Base-by-base conservation (phyloP, 371 early-diverging fungal genomes). In the Catenaria anguillulae region DNA sequence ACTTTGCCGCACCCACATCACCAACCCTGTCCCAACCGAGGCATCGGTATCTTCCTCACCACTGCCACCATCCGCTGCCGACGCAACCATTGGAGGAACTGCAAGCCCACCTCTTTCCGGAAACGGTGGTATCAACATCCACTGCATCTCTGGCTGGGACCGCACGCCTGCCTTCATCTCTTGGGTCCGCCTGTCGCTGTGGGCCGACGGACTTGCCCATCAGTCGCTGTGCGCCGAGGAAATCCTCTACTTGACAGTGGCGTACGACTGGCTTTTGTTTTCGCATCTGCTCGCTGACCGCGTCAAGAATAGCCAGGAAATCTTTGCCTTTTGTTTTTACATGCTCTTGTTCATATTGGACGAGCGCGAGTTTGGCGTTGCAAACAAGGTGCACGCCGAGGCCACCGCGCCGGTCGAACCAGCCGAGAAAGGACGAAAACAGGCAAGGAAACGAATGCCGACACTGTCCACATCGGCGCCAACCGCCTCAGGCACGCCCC, bases 81-180 rank as follows among this genome's bases (percentile, higher is more conserved):
- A n/a, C n/a, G n/a, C n/a, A n/a, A n/a, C n/a, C n/a, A n/a, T n/a
- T n/a, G n/a, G n/a, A n/a, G n/a, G n/a, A n/a, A n/a, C n/a, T n/a
- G n/a, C n/a, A n/a, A n/a, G n/a, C n/a, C n/a, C n/a, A n/a, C n/a
- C n/a, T n/a, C n/a, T n/a, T 12, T 26, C 54, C 31, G 54, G 17
- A 4, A 12, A 26, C 26, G 26, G 10, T 4, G 63, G 63, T 4
- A 33, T 58, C 21, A 33, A 60, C 23, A 37, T 62, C 19, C 63
- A 62, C 48, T 62, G 63, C 35, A 62, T 62, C n/a, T 59, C 60
- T 4, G 63, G 63, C 33, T 62, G 63, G 63, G 63, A 62, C 43
- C 21, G 63, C 12, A 62, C 63, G 6, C 63, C 63, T 4, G 23
- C 42, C 24, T 56, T 62, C 43, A 26, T 62, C 17, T 62, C 63